These are phyloP conservation scores for Podila epigama DNA, from an alignment of 192 early-diverging fungal genomes.

Conservation along the genomic window DNA sequence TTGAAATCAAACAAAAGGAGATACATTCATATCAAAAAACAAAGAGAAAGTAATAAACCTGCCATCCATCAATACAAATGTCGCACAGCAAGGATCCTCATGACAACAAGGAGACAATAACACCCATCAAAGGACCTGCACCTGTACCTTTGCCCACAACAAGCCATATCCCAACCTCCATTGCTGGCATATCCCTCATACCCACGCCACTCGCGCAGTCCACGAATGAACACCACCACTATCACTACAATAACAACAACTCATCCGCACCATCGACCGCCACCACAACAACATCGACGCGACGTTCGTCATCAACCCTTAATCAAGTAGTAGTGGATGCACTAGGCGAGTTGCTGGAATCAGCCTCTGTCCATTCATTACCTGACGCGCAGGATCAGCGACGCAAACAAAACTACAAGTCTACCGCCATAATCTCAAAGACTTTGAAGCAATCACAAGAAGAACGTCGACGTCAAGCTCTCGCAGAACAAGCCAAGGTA, in stretches of 20 bases:
- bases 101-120: neutral
- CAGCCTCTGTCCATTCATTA: conserved; percentile 26
- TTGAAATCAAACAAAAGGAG: too few species aligned
- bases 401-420: conserved; percentile 33
- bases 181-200: neutral
- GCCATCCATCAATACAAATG: neutral
- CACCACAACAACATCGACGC: too few species aligned
- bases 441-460: conserved; percentile 52
- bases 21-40: too few species aligned
- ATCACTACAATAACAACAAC: too few species aligned
- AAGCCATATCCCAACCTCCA: neutral
- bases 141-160: neutral
- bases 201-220: neutral
- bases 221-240: neutral
- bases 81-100: neutral
- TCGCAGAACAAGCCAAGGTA: conserved; percentile 55
- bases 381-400: conserved; percentile 26
- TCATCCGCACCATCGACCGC: too few species aligned
- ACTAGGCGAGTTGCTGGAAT: conserved; percentile 37
- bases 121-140: neutral
- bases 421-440: conserved; percentile 24
- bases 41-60: too few species aligned
- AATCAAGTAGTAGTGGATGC: conserved; percentile 43
- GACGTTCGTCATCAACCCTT: conserved; percentile 1
- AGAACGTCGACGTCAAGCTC: conserved; percentile 40